Base-by-base conservation (phyloP, 2,329 filamentous ascomycete genomes). In the Phialocephala subalpina region DNA sequence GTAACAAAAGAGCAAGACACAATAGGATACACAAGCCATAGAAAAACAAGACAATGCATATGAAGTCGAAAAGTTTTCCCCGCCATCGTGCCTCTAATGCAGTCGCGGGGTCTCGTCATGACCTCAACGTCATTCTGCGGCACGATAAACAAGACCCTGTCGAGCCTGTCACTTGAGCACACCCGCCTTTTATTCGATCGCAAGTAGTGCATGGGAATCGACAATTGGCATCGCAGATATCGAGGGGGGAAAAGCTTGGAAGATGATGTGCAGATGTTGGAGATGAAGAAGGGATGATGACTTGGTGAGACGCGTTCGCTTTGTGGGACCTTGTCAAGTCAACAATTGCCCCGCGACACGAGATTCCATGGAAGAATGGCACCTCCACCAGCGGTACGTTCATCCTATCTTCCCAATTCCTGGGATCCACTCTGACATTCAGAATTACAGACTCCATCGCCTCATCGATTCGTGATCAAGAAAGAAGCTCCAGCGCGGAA, bases 381-480 rank as follows among this genome's bases (percentile, higher is more conserved):
- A 66, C 74, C 76, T 70, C 74, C 74, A 45, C 76, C 75, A 42
- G 70, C 74, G 60, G 77, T 77, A 70, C 69, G 73, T 60, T 49
- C 25, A 22, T n/a, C 14, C 22, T 45, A 11, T 33, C 18, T 12
- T 60, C 16, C 20, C 58, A 42, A 25, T 25, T 60, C 18, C 22
- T 20, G 7, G 14, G 22, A 1, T 29, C 18, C 55, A 47, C 55
- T 61, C 64, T 72, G 56, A 74, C 25, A 56, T 9, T 45, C 20
- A 12, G 36, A 20, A n/a, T 33, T 18, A 20, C 36, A 79, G 78
- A 79, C 78, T 38, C 77, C 77, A 9, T 79, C 77, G 9, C 77
- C 78, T 0, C 77, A 77, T 69, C 73, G 78, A 40, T 79, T 79
- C 67, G 67, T 78, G 60, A 73, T 77, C 55, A 73, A 76, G 53